phyloP scores from a whole-genome alignment of 257 asterid genomes.

The Solanum chiquidenum region DNA sequence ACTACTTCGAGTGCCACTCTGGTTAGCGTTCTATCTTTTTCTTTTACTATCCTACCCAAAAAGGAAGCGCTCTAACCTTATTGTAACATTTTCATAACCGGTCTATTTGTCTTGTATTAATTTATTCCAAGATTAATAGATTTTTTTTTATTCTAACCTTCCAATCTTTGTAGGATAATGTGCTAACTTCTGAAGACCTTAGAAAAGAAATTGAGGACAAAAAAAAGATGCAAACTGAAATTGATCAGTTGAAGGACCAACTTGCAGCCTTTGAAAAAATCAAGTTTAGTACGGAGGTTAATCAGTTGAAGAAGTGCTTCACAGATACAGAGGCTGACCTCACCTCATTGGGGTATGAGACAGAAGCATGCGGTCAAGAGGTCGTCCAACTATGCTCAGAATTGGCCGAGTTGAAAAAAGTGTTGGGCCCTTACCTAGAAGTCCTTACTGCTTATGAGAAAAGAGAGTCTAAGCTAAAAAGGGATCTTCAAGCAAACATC shows the following conservation, averaged over 20 bases:
- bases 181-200: neutral
- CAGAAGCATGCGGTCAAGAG: neutral
- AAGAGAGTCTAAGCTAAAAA: neutral
- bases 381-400: neutral
- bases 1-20: neutral
- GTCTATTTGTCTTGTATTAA: neutral
- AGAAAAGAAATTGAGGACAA: neutral
- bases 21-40: neutral
- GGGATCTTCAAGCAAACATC: neutral
- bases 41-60: no score
- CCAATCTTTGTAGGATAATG: neutral
- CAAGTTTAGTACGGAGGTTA: neutral
- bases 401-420: neutral
- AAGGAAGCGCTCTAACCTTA: no score
- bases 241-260: neutral
- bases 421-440: neutral
- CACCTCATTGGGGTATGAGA: neutral
- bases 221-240: neutral
- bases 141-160: neutral
- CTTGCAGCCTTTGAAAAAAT: neutral
- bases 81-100: neutral
- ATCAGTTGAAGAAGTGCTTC: neutral
- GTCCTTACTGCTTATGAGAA: neutral
- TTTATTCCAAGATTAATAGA: neutral
- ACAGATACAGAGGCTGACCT: neutral